phyloP scores from a whole-genome alignment of 768 basidiomycete species.

The Neoboletus brunneissimus region DNA sequence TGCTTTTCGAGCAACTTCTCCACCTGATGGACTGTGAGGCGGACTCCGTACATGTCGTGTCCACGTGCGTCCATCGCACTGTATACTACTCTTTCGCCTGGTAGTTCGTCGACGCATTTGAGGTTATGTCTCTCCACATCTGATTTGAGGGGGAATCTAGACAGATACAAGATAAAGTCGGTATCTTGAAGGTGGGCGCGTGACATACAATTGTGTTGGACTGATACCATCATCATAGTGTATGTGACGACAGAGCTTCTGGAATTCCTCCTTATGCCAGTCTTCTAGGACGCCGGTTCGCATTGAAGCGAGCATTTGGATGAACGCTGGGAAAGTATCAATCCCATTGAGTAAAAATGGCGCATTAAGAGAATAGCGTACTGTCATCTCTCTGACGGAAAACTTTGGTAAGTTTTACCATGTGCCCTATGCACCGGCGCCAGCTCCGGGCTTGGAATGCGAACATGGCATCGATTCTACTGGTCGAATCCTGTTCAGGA shows the following conservation, averaged over 20 bases:
- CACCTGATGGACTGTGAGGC: conserved; percentile 31
- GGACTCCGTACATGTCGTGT: conserved; percentile 35
- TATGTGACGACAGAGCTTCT: conserved; percentile 58
- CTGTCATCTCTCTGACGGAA: conserved; percentile 69
- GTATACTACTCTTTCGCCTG: conserved; percentile 35
- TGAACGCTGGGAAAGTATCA: conserved; percentile 56
- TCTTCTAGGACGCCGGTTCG: conserved; percentile 74
- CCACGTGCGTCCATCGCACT: conserved; percentile 46
- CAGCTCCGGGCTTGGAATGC: conserved; percentile 68
- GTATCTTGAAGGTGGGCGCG: background rate
- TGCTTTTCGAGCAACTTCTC: conserved; percentile 43
- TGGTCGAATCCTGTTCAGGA: conserved; percentile 45
- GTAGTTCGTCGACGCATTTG: conserved; percentile 16
- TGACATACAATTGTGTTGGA: conserved; percentile 82
- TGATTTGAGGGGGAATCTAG: conserved; percentile 28
- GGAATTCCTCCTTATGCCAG: conserved; percentile 69
- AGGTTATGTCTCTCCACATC: conserved; percentile 27
- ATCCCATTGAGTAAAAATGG: background rate
- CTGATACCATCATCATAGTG: conserved; percentile 76
- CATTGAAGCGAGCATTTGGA: conserved; percentile 98
- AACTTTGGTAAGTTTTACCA: conserved; percentile 54
- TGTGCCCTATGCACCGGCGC: conserved; percentile 49
- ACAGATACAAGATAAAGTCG: background rate
- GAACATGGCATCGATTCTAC: conserved; percentile 51
- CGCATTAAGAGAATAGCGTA: conserved; percentile 14